Conservation (phyloP, 2,329 filamentous ascomycete species). For the Exophiala lecanii-corni region DNA sequence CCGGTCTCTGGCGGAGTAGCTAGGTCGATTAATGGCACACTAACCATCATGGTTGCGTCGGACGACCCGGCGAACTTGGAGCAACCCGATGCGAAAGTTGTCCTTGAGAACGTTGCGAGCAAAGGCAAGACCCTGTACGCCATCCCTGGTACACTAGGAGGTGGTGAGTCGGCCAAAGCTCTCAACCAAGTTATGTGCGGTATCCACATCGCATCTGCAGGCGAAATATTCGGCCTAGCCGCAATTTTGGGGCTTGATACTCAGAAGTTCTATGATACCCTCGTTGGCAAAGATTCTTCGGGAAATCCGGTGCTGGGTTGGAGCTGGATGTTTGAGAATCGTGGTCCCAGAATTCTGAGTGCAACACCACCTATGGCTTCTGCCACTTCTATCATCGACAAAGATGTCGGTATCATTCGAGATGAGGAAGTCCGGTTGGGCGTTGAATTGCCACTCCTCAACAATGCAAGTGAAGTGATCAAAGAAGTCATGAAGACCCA, state of each 20-base stretch:
- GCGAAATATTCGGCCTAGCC: conserved; percentile 59
- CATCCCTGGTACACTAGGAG: conserved; percentile 57
- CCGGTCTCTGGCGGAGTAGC: conserved; percentile 68
- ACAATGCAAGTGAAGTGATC: conserved; percentile 20
- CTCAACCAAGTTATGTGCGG: conserved; percentile 60
- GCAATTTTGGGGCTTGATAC: conserved; percentile 52
- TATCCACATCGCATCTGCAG: conserved; percentile 57
- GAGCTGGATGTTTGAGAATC: conserved; percentile 61
- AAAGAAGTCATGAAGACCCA: conserved; percentile 24
- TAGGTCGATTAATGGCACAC: conserved; percentile 64
- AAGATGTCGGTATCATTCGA: conserved; percentile 43
- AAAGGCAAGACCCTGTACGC: conserved; percentile 58
- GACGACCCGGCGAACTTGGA: conserved; percentile 50
- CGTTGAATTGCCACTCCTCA: conserved; percentile 24
- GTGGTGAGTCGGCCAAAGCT: conserved; percentile 60
- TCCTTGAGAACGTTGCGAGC: conserved; percentile 60
- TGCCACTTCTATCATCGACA: conserved; percentile 57
- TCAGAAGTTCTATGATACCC: conserved; percentile 37
- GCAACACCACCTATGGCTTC: conserved; percentile 54
- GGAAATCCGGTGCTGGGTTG: conserved; percentile 41
- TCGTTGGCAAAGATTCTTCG: conserved; percentile 28
- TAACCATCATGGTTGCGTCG: conserved; percentile 71
- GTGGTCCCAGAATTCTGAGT: conserved; percentile 52
- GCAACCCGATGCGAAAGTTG: conserved; percentile 45
- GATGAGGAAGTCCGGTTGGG: conserved; percentile 24